Evolutionary conservation across 2,329 filamentous ascomycete species (phyloP), one percentile per base, ranked within the genome.

Genomic region (Akanthomyces uredinophilus): DNA sequence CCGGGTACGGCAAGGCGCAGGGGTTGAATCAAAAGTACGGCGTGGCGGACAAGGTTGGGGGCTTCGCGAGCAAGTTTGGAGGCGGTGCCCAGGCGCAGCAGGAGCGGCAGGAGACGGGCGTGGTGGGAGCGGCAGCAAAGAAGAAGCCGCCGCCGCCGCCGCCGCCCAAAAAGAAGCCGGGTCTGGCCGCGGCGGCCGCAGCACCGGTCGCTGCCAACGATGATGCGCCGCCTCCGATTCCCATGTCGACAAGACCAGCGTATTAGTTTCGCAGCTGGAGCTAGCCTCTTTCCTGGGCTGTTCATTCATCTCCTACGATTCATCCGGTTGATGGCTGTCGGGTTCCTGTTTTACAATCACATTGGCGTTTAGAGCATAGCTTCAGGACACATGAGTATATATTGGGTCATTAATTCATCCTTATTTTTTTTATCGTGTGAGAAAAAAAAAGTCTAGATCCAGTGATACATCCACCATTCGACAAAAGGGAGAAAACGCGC

Each of bases 11-110:
- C 68, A 80, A 79, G 22, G 86, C 86, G 4, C 83, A 81, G 64
- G 77, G 75, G 1, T 67, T 87, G 61, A 84, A 86, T 60, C 81
- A 87, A 69, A 87, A 85, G 70, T 88, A 88, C 66, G 83, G 83
- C 4, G 75, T 87, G 5, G 64, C 72, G 41, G 72, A 77, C 44
- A 78, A 73, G 65, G 66, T 76, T 4, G 72, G 72, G 10, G 71
- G 68, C 44, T 68, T 67, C 44, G 65, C 67, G 5, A 65, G 64
- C 53, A 55, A 60, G 27, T 32, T 56, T 22, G 24, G 27, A 16
- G 60, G 43, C 18, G 32, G 52, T 35, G 62, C 32, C 3, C 41
- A 44, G 55, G 49, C 43, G 16, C 20, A 50, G 29, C 58, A 39
- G 41, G 22, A 39, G 52, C 37, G 20, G 27, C 47, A 27, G 37